Evolutionary conservation across 306 rosid genomes (phyloP), one percentile per base, ranked within the genome.

Genomic region (Lagenaria siceraria): DNA sequence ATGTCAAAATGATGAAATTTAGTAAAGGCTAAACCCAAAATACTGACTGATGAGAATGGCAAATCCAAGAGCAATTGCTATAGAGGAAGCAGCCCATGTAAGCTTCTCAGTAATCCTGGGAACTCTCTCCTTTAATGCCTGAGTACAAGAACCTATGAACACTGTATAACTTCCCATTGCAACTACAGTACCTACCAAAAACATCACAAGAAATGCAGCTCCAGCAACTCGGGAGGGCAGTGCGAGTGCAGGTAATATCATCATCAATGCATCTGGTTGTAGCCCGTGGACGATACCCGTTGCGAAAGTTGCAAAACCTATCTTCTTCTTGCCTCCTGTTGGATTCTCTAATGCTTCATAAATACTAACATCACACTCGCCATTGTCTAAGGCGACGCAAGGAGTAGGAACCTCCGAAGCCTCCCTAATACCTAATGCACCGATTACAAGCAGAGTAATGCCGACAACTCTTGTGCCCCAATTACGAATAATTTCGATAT

Each of bases 91-190:
- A 55, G 92, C 97, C 98, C 98, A 93, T 21, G 98, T 91, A 79
- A 93, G 96, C 78, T 93, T 91, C 87, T 91, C 98, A 10, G 97
- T 89, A 69, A 93, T 87, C 84, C 97, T 91, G 8, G 98, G 98
- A 33, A 93, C 62, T 81, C 88, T 86, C 62, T 91, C 93, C 87
- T 91, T 91, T 10, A 93, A 83, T 6, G 98, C 98, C 79, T 87
- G 69, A 78, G 96, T 91, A 80, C 93, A 91, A 3, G 98, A 93
- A 60, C 98, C 97, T 74, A 92, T 55, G 75, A 94, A 92, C 24
- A 94, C 97, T 0, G 98, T 92, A 79, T 94, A 94, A 87, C 97
- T 88, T 81, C 94, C 98, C 98, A 94, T 94, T 46, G 98, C 96
- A 74, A 88, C 79, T 11, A 94, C 96, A 0, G 98, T 94, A 76